phyloP scores from a whole-genome alignment of 768 basidiomycete species.

The Infundibulicybe gibba region DNA sequence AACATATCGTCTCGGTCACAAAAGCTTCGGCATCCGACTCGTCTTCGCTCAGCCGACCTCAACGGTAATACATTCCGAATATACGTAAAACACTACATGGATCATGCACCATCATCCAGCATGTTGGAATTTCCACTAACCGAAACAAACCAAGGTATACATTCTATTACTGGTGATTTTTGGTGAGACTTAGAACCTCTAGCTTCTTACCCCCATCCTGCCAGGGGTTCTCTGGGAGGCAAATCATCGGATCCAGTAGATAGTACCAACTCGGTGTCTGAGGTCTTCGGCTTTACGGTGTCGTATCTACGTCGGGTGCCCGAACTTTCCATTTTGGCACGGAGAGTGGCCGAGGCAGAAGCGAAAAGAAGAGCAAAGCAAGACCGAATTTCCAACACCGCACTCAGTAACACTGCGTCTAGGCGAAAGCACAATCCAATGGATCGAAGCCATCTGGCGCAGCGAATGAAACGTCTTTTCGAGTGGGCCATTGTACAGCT shows the following conservation, averaged over 20 bases:
- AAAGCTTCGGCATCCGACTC: constrained; percentile 70
- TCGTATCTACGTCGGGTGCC: constrained; percentile 78
- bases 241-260: too few species aligned
- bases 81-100: constrained; percentile 80
- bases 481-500: constrained; percentile 60
- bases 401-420: too few species aligned
- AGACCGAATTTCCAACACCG: constrained; percentile 39
- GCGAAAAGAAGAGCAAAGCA: constrained; percentile 48
- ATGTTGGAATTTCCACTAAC: too few species aligned
- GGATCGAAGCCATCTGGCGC: constrained; percentile 21
- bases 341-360: constrained; percentile 62
- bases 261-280: too few species aligned
- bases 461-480: constrained; percentile 69
- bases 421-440: background rate
- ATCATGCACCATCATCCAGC: constrained; percentile 35
- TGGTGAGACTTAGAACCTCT: too few species aligned
- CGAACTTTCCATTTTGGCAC: constrained; percentile 62
- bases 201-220: too few species aligned
- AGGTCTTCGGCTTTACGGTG: constrained; percentile 55
- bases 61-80: constrained; percentile 70
- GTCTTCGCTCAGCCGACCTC: constrained; percentile 62
- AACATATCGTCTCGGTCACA: constrained; percentile 24
- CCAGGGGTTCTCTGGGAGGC: too few species aligned
- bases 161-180: too few species aligned
- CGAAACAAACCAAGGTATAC: too few species aligned